Evolutionary conservation across 2,329 filamentous ascomycete species (phyloP).

Genomic region (Pseudogymnoascus sp.): DNA sequence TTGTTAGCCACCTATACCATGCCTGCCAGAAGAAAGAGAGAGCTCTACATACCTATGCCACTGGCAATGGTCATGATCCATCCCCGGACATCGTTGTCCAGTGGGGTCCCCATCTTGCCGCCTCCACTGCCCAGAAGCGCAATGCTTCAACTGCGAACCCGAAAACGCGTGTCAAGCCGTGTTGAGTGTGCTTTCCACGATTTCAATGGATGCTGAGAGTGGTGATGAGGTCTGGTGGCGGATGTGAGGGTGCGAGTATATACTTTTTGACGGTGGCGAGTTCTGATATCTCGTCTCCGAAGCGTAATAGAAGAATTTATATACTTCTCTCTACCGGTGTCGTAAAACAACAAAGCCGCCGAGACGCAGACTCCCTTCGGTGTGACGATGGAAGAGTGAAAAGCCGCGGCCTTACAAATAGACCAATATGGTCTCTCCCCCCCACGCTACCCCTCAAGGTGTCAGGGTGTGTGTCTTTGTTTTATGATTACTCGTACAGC

Average conservation of each 20-base stretch:
- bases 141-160: background rate
- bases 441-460: background rate
- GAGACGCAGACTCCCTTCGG: background rate
- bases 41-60: slow-evolving; percentile 48
- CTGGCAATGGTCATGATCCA: slow-evolving; percentile 92
- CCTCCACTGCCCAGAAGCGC: slow-evolving; percentile 2
- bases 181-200: background rate
- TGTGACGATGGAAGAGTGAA: background rate
- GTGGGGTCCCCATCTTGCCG: background rate
- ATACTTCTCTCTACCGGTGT: background rate
- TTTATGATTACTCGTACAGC: background rate
- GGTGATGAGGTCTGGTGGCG: background rate
- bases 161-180: background rate
- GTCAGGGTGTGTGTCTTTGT: background rate
- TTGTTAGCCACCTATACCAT: slow-evolving; percentile 10
- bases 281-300: background rate
- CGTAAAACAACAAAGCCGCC: background rate
- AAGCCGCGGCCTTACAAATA: background rate
- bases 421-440: background rate
- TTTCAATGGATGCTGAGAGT: background rate
- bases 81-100: slow-evolving; percentile 78
- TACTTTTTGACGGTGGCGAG: background rate
- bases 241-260: background rate
- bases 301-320: background rate
- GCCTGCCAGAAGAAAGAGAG: background rate